These are phyloP conservation scores for Knoxdaviesia capensis DNA, from an alignment of 2,329 filamentous ascomycete genomes.

Conservation along the genomic window DNA sequence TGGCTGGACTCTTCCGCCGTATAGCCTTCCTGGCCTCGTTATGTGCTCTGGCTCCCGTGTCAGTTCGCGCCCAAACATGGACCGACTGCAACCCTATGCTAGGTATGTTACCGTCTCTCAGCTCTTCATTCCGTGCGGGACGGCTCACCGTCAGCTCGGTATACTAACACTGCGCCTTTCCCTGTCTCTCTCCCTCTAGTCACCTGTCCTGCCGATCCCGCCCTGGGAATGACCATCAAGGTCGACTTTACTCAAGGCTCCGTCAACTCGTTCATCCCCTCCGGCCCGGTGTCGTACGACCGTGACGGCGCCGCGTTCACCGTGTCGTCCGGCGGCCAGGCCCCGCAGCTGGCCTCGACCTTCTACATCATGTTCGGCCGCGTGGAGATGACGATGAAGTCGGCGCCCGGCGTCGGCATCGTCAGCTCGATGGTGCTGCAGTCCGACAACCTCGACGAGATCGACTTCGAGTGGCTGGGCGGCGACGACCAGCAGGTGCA, in stretches of 20 bases:
- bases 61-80: slow-evolving; percentile 15
- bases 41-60: too few species aligned
- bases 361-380: slow-evolving; percentile 99
- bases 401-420: slow-evolving; percentile 75
- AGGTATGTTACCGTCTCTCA: slow-evolving; percentile 10
- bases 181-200: slow-evolving; percentile 11
- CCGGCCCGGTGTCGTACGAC: slow-evolving; percentile 51
- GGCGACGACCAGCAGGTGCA: slow-evolving; percentile 61
- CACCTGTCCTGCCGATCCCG: slow-evolving; percentile 56
- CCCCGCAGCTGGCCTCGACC: slow-evolving; percentile 68
- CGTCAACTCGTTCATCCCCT: slow-evolving; percentile 60
- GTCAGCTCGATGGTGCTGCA: slow-evolving; percentile 83
- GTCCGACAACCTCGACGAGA: slow-evolving; percentile 85
- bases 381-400: slow-evolving; percentile 68
- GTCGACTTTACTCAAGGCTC: slow-evolving; percentile 66
- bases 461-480: slow-evolving; percentile 94
- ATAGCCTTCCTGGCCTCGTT: too few species aligned
- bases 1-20: too few species aligned
- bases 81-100: slow-evolving; percentile 19
- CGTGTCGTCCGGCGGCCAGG: slow-evolving; percentile 56
- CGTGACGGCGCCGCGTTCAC: slow-evolving; percentile 62
- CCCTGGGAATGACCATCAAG: slow-evolving; percentile 61
- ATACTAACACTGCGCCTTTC: slow-evolving; percentile 3
- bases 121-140: background rate
- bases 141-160: background rate